A percentile compares a stretch with the other conserved stretches of the same genome.
phyloP scores from a whole-genome alignment of 345 rosid species.

The Lumnitzera littorea region DNA sequence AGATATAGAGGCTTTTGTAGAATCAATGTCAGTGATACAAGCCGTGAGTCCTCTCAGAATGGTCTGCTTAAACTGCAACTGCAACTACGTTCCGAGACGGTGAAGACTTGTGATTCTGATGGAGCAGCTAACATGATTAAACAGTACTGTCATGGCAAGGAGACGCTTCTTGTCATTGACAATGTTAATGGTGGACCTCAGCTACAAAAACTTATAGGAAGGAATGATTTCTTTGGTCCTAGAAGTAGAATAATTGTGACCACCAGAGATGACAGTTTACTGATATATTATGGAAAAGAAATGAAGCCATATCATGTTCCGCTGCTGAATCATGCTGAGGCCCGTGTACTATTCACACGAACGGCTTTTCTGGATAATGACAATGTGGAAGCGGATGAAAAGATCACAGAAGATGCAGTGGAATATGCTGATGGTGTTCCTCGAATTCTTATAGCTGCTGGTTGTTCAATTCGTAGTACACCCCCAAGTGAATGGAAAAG shows the following conservation, averaged over 20 bases:
- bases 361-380: constrained; percentile 6
- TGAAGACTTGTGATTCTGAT: background rate
- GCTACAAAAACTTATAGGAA: constrained; percentile 8
- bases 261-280: constrained; percentile 13
- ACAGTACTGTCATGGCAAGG: background rate
- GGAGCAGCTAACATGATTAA: background rate
- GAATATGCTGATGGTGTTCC: constrained; percentile 14
- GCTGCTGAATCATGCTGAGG: background rate
- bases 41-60: background rate
- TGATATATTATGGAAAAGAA: background rate
- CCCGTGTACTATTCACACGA: constrained; percentile 6
- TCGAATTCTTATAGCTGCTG: constrained; percentile 8
- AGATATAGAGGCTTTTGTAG: constrained; percentile 22
- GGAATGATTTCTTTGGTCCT: constrained; percentile 9
- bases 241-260: constrained; percentile 22
- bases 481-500: constrained; percentile 9
- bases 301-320: background rate
- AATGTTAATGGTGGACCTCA: constrained; percentile 12
- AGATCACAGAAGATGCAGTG: background rate
- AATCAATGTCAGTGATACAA: constrained; percentile 10
- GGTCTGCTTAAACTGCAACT: background rate
- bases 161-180: constrained; percentile 16
- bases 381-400: background rate
- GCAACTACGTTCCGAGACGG: background rate
- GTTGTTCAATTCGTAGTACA: constrained; percentile 5